These are phyloP conservation scores for Aspergillus arachidicola DNA, from an alignment of 2,329 filamentous ascomycete genomes.

Conservation along the genomic window DNA sequence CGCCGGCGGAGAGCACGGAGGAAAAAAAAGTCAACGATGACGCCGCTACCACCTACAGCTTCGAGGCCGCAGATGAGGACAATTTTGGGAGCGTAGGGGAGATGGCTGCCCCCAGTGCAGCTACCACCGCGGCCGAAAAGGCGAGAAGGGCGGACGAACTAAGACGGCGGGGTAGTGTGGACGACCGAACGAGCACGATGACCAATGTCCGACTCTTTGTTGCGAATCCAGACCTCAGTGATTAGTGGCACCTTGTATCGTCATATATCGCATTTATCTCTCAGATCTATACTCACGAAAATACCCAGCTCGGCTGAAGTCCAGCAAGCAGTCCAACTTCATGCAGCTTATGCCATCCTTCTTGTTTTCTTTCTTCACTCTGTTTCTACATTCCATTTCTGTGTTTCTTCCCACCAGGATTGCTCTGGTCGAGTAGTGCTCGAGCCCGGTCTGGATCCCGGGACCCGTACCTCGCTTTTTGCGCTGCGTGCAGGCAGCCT, in stretches of 20 bases:
- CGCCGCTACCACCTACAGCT: slow-evolving; percentile 33
- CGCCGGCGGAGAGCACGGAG: slow-evolving; percentile 31
- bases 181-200: slow-evolving; percentile 53
- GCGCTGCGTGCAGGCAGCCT: slow-evolving; percentile 2
- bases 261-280: not conserved
- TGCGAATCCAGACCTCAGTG: slow-evolving; percentile 51
- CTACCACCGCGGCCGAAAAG: slow-evolving; percentile 41
- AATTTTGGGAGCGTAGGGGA: slow-evolving; percentile 58
- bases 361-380: not conserved
- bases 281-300: not conserved
- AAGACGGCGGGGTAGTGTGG: slow-evolving; percentile 51
- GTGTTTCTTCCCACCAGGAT: not conserved
- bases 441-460: not conserved
- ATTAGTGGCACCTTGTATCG: slow-evolving; percentile 24
- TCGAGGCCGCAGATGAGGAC: slow-evolving; percentile 49
- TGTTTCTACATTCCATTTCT: not conserved
- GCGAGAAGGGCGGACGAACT: slow-evolving; percentile 48
- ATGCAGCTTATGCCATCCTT: not conserved
- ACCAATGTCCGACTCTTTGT: slow-evolving; percentile 49
- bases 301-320: not conserved
- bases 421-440: not conserved
- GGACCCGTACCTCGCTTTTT: not conserved
- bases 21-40: slow-evolving; percentile 34
- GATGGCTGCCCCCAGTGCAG: slow-evolving; percentile 50
- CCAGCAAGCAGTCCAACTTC: not conserved